Conservation (phyloP, 768 basidiomycete genomes). For the Tricholoma hemisulphureum region DNA sequence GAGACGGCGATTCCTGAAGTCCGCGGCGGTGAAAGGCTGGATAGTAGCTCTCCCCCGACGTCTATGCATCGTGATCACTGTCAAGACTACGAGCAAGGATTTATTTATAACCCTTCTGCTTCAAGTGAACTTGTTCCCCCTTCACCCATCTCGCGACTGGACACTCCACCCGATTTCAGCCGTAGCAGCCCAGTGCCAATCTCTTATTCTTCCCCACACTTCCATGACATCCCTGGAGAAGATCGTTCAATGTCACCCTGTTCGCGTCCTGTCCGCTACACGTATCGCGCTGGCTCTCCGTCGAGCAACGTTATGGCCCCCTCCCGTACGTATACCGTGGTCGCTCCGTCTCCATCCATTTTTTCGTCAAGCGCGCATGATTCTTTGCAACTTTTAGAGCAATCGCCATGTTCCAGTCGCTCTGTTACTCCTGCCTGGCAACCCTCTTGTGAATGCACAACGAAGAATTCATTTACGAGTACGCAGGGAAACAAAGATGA, state of each 20-base stretch:
- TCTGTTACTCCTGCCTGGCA: background rate
- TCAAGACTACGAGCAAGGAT: conserved; percentile 14
- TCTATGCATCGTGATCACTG: background rate
- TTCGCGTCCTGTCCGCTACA: background rate
- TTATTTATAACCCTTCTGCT: conserved; percentile 17
- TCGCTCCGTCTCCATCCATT: background rate
- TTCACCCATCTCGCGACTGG: background rate
- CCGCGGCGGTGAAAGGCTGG: background rate
- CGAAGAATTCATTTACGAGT: background rate
- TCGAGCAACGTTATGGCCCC: background rate
- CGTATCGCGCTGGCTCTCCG: background rate
- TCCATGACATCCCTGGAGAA: background rate
- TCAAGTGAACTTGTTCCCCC: background rate
- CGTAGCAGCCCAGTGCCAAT: background rate
- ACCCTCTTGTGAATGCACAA: background rate
- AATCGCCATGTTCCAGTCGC: background rate
- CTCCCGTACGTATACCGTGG: background rate
- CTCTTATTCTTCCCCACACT: background rate
- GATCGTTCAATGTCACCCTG: too few relatives aligned
- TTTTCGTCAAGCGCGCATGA: background rate
- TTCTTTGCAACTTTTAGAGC: background rate
- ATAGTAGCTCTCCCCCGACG: background rate
- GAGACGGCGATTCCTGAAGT: conserved; percentile 39
- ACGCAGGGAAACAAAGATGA: background rate
- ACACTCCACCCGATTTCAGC: background rate